Evolutionary conservation across 192 early-diverging fungal genomes (phyloP), one percentile per base, ranked within the genome.

Genomic region (Coemansia sp.): DNA sequence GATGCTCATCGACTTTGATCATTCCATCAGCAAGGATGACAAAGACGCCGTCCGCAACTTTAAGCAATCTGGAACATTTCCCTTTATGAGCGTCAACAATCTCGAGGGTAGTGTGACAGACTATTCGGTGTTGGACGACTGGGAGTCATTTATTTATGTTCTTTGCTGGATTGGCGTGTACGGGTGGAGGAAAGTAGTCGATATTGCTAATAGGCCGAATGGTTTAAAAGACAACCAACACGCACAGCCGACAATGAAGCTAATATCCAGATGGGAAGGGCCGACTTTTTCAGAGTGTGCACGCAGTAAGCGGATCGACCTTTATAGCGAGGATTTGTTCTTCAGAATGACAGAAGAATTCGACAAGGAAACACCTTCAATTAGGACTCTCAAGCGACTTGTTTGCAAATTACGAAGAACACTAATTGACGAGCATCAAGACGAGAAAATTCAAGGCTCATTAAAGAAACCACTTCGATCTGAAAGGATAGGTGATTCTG

Each of bases 51-150:
- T 45, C 2, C 25, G 16, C 10, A 33, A 26, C 7, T 25, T 65
- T 16, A 60, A 61, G 25, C 58, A 64, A 20, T 58, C 70, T 0
- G 75, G 75, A 0, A 77, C 70, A 5, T 21, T 64, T 9, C 75
- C 70, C 23, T 78, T 68, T 66, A 78, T 72, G 70, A 68, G 66
- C 16, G 26, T 78, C 31, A 26, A 37, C 3, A 78, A 78, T 1
- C 63, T 78, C 3, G 63, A 58, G 33, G 30, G 34, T 8, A 31
- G 42, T 15, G 8, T 33, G 4, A 55, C 26, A 12, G 23, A 23
- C 46, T 46, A 58, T 29, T 64, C 70, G 2, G 63, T 57, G 2
- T 49, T 77, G 2, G 68, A 77, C 28, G 68, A 77, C 26, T 71
- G 59, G 63, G 74, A 77, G 39, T 66, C 69, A 10, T 10, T 77